Conservation (phyloP, 2,329 filamentous ascomycete species). For the Chaetomium strumarium region DNA sequence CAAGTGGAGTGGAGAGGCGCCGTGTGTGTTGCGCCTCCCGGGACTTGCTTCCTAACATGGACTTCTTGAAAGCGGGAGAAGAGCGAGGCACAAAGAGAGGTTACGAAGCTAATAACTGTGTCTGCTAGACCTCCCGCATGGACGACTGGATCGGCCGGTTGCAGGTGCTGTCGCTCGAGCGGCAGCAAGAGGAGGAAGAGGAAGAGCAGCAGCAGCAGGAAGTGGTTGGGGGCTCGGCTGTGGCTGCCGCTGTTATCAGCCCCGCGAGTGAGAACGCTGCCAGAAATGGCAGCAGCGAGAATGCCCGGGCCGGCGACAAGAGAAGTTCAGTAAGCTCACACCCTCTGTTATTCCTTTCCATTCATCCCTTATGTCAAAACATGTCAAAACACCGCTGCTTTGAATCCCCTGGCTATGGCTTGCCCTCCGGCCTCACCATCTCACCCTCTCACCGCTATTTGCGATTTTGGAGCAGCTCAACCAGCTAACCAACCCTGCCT, state of each 20-base stretch:
- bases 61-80: no score
- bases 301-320: constrained; percentile 6
- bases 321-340: constrained; percentile 1
- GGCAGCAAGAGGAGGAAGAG: background rate
- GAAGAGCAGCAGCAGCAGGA: background rate
- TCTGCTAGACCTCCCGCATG: background rate
- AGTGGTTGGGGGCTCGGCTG: background rate
- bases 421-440: background rate
- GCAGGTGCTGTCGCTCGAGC: constrained; percentile 8
- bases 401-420: background rate
- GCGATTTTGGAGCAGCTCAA: no score
- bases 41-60: no score
- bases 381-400: background rate
- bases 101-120: background rate
- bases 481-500: background rate
- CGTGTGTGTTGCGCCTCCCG: no score
- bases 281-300: background rate
- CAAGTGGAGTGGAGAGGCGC: no score
- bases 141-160: background rate
- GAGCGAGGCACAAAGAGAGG: background rate
- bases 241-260: background rate
- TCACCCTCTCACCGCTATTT: background rate
- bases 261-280: background rate
- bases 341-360: background rate
- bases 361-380: background rate